These are phyloP conservation scores for Capsicum chinense DNA, from an alignment of 257 asterid genomes.

Conservation along the genomic window DNA sequence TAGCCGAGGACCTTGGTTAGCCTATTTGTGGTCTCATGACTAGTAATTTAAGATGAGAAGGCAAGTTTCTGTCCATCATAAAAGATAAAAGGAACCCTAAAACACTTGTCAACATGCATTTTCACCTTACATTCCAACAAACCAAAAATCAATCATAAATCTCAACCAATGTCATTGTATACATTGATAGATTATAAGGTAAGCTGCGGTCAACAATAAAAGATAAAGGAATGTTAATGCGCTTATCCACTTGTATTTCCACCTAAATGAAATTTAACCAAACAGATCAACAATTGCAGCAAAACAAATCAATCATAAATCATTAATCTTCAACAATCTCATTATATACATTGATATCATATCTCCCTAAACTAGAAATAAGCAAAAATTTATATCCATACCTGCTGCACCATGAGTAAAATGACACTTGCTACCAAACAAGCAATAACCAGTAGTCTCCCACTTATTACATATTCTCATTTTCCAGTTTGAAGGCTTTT, in stretches of 20 bases:
- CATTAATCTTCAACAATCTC: slow-evolving; percentile 21
- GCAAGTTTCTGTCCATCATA: no score
- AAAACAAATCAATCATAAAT: not conserved
- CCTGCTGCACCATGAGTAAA: slow-evolving; percentile 83
- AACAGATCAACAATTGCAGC: slow-evolving; percentile 12
- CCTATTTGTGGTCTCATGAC: no score
- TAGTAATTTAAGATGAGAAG: no score
- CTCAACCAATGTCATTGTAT: not conserved
- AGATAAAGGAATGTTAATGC: not conserved
- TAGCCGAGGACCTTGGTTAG: no score
- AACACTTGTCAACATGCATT: not conserved
- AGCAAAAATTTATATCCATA: slow-evolving; percentile 27
- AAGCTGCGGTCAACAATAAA: not conserved
- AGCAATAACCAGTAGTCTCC: slow-evolving; percentile 83
- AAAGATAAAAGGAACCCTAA: no score
- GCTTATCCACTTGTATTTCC: not conserved
- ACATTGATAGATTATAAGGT: not conserved
- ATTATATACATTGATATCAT: not conserved
- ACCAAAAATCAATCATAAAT: slow-evolving; percentile 4
- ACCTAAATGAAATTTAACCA: not conserved
- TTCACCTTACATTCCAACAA: not conserved
- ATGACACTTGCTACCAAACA: slow-evolving; percentile 84
- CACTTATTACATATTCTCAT: slow-evolving; percentile 87
- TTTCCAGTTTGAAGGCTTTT: slow-evolving; percentile 86
- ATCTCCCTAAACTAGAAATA: not conserved